phyloP scores from a whole-genome alignment of 2,329 filamentous ascomycete genomes.

The Fulvia fulva region DNA sequence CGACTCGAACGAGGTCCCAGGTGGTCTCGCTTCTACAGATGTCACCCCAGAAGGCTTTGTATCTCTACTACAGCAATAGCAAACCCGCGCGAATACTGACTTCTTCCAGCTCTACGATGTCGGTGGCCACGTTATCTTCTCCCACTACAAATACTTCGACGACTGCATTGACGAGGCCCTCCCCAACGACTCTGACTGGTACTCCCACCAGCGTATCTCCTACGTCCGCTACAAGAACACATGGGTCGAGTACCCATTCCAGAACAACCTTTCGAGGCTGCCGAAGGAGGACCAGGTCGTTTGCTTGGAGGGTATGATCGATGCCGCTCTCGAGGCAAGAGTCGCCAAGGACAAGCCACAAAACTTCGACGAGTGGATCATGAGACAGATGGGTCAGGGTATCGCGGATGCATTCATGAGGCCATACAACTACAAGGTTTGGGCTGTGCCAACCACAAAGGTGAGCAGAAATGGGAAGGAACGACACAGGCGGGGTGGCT shows the following conservation, averaged over 20 bases:
- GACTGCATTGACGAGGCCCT: slow-evolving; percentile 97
- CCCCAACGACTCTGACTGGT: slow-evolving; percentile 93
- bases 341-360: slow-evolving; percentile 88
- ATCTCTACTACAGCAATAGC: slow-evolving; percentile 47
- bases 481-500: slow-evolving; percentile 10
- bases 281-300: slow-evolving; percentile 95
- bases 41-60: slow-evolving; percentile 95
- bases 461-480: slow-evolving; percentile 49
- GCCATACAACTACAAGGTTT: slow-evolving; percentile 99
- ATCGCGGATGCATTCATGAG: slow-evolving; percentile 97
- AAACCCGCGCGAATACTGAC: slow-evolving; percentile 8
- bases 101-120: slow-evolving; percentile 84
- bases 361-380: slow-evolving; percentile 97
- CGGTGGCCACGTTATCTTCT: slow-evolving; percentile 97
- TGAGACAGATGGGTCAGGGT: slow-evolving; percentile 84
- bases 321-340: slow-evolving; percentile 82
- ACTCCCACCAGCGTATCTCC: slow-evolving; percentile 94
- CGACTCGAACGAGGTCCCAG: slow-evolving; percentile 85
- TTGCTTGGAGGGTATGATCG: slow-evolving; percentile 93
- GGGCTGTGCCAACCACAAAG: slow-evolving; percentile 96
- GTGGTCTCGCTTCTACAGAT: slow-evolving; percentile 94
- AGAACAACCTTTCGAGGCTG: slow-evolving; percentile 99
- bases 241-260: slow-evolving; percentile 99
- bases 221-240: slow-evolving; percentile 95
- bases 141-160: slow-evolving; percentile 99